These are phyloP conservation scores for Cryptosporidium tyzzeri DNA, from an alignment of 169 alveolate genomes.

Conservation along the genomic window DNA sequence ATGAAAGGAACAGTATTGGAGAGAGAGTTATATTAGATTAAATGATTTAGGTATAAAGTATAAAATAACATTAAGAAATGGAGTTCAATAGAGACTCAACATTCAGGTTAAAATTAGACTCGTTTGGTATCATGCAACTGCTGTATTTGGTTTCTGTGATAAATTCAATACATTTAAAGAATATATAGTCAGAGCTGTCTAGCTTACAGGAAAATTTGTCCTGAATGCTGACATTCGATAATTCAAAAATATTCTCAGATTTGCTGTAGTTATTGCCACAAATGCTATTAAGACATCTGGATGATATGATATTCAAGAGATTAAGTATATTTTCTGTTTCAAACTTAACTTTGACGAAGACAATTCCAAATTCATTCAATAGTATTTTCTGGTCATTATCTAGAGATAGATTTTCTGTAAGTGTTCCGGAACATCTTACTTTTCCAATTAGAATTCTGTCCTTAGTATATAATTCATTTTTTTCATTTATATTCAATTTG, in stretches of 20 bases:
- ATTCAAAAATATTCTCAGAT: neutral
- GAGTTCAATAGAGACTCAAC: constrained; percentile 22
- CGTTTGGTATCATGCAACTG: neutral
- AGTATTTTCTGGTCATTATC: constrained; percentile 34
- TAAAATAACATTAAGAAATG: neutral
- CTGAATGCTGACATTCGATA: constrained; percentile 7
- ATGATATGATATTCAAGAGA: neutral
- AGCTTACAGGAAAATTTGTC: neutral
- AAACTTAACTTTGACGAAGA: constrained; percentile 31
- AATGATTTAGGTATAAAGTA: neutral
- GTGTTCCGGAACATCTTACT: neutral
- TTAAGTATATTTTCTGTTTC: neutral
- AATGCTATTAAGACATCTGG: neutral
- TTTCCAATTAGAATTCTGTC: constrained; percentile 29
- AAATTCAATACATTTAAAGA: constrained; percentile 44
- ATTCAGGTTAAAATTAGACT: constrained; percentile 23
- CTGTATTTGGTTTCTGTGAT: neutral
- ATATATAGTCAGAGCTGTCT: constrained; percentile 28
- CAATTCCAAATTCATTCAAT: constrained; percentile 4
- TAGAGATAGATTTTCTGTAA: constrained; percentile 8
- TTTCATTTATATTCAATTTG: constrained; percentile 12
- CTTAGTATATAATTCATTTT: constrained; percentile 35
- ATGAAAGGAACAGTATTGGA: constrained; percentile 68
- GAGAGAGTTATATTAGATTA: constrained; percentile 73
- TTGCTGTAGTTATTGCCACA: neutral